These are phyloP conservation scores for Camellia japonica DNA, from an alignment of 148 eudicot genomes.

Conservation along the genomic window DNA sequence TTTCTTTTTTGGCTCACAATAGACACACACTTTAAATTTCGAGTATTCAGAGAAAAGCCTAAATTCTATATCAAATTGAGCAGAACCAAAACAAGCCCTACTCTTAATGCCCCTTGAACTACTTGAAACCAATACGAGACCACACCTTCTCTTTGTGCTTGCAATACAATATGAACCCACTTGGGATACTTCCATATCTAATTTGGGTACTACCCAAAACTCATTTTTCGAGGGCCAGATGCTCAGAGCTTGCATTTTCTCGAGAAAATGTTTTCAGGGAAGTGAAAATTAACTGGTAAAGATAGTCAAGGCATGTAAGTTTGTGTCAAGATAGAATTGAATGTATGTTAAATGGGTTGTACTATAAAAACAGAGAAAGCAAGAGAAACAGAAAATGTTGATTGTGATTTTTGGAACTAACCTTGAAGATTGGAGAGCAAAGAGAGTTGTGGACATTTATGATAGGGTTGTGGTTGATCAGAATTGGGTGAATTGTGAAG, in stretches of 20 bases:
- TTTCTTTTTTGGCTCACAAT: slow-evolving; percentile 21
- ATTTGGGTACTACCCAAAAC: slow-evolving; percentile 36
- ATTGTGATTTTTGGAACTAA: neutral
- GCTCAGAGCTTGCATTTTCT: slow-evolving; percentile 67
- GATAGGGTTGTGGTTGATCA: neutral
- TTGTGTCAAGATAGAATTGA: neutral
- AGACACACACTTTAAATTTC: slow-evolving; percentile 14
- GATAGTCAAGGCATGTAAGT: slow-evolving; percentile 12
- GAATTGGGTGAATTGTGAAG: neutral
- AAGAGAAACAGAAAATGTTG: neutral
- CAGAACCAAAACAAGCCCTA: slow-evolving; percentile 19
- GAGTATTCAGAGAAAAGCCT: slow-evolving; percentile 26
- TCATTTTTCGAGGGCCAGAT: slow-evolving; percentile 52
- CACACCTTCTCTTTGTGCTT: slow-evolving; percentile 29
- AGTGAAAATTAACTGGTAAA: slow-evolving; percentile 4
- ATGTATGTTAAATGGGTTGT: neutral
- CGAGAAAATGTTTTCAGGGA: neutral
- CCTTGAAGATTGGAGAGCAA: slow-evolving; percentile 16
- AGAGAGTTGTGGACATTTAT: neutral
- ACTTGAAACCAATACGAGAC: slow-evolving; percentile 23
- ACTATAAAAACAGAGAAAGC: neutral
- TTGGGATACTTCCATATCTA: slow-evolving; percentile 31
- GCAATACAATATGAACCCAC: slow-evolving; percentile 34
- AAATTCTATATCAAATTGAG: slow-evolving; percentile 21
- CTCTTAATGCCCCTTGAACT: slow-evolving; percentile 16